A percentile compares a stretch with the other conserved stretches of the same genome.
Conservation (phyloP, 75 land plant species). For the Sequoia sempervirens region DNA sequence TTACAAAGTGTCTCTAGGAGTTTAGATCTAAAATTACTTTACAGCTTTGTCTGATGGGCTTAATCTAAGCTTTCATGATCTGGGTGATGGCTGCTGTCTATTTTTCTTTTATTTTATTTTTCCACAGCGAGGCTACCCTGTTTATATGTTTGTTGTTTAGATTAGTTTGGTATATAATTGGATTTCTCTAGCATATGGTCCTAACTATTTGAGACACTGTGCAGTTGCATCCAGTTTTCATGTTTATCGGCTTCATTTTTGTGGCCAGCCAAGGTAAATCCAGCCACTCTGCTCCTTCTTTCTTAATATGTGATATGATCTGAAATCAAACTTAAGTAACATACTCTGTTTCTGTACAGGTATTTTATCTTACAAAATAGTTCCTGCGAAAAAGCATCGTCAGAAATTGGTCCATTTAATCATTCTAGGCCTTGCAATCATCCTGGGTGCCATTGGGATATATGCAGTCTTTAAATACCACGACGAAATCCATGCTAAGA, state of each 20-base stretch:
- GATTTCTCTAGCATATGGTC: too few species aligned
- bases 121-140: too few species aligned
- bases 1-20: too few species aligned
- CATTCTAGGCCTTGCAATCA: constrained; percentile 41
- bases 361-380: constrained; percentile 48
- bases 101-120: too few species aligned
- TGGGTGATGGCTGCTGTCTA: too few species aligned
- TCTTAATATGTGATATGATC: neutral
- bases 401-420: constrained; percentile 47
- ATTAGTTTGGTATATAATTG: too few species aligned
- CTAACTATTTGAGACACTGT: neutral
- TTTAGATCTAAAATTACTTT: too few species aligned
- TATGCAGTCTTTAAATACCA: constrained; percentile 57
- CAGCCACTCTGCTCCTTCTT: neutral
- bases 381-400: constrained; percentile 26
- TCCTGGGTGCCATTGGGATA: constrained; percentile 49
- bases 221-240: constrained; percentile 26
- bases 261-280: constrained; percentile 15
- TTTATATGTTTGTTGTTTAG: too few species aligned
- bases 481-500: constrained; percentile 15
- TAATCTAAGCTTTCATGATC: too few species aligned
- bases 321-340: neutral
- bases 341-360: constrained; percentile 18
- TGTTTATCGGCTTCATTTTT: constrained; percentile 18
- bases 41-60: too few species aligned